Base-by-base conservation (phyloP, 805 yeast genomes). In the Isabelozyma gotoi region DNA sequence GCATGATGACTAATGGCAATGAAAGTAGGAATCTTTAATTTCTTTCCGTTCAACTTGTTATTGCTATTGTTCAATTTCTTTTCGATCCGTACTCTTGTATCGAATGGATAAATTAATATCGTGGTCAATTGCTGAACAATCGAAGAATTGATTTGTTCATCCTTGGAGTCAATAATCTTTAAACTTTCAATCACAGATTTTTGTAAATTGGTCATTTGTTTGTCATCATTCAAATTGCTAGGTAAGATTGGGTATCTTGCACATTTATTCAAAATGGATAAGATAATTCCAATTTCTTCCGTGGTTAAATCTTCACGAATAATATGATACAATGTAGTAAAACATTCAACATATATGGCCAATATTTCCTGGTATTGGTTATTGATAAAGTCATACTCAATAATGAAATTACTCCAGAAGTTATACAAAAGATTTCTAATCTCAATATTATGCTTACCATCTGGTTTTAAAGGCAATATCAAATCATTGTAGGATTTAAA, bases 161-260 rank as follows among this genome's bases (percentile, higher is more conserved):
- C 62, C 2, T 65, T 55, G 0, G 61, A 48, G 21, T 56, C 56
- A 15, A 68, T 51, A 14, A 60, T 43, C 2, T 62, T 56, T 18
- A 91, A 56, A 33, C 77, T 77, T 0, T 67, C 67, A 20, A 88
- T 55, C 1, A 88, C 81, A 0, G 81, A 65, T 1, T 55, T 48
- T 56, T 91, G 98, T 35, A 92, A 64, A 7, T 74, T 71, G 0
- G 97, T 79, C 18, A 76, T 77, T 15, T 62, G 60, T 16, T 19
- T 55, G 33, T 71, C 66, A 57, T 89, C 96, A 10, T 14, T 36
- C 3, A 66, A 59, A 27, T 70, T 70, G 48, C 71, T 72, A 7
- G 89, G 85, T 31, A 88, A 67, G 10, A 85, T 73, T 1, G 95
- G 96, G 59, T 85, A 89, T 33, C 87, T 68, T 1, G 86, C 79